Conservation (phyloP, 129 eudicot genomes). For the Flaveria trinervia region DNA sequence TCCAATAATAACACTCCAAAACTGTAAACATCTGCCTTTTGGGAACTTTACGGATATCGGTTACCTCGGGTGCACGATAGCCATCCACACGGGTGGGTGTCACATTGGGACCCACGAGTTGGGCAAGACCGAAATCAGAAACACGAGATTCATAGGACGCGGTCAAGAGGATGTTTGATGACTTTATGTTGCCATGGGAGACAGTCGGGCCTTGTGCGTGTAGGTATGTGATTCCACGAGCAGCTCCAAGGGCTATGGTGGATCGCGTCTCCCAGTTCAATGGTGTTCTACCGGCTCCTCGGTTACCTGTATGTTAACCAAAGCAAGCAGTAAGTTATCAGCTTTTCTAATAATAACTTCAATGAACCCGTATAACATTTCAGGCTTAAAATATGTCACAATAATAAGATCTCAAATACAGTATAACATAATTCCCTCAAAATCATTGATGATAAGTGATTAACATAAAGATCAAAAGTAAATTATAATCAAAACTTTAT, state of each 20-base stretch:
- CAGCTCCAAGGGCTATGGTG: slow-evolving; percentile 76
- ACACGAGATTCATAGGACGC: slow-evolving; percentile 81
- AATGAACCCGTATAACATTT: no score
- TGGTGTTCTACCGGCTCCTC: slow-evolving; percentile 85
- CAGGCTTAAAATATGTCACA: no score
- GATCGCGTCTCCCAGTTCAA: slow-evolving; percentile 84
- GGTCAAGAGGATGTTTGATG: slow-evolving; percentile 80
- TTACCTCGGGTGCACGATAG: slow-evolving; percentile 88
- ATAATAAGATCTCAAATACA: no score
- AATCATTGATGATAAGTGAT: no score
- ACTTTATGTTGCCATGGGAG: slow-evolving; percentile 87
- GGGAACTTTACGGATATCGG: slow-evolving; percentile 64
- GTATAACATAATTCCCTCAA: no score
- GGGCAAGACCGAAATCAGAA: slow-evolving; percentile 86
- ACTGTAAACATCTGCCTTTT: slow-evolving; percentile 81
- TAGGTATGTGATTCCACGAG: slow-evolving; percentile 68
- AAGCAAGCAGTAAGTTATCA: background rate
- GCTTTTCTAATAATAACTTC: background rate
- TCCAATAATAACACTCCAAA: slow-evolving; percentile 83
- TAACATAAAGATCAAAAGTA: no score
- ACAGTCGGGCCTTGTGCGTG: slow-evolving; percentile 68
- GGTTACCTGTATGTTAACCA: slow-evolving; percentile 48
- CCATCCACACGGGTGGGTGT: slow-evolving; percentile 76
- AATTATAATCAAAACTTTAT: no score
- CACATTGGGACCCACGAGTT: slow-evolving; percentile 63